A percentile compares a stretch with the other conserved stretches of the same genome.
Evolutionary conservation across 208 protist species (phyloP).

Genomic region (Crithidia expoeki): DNA sequence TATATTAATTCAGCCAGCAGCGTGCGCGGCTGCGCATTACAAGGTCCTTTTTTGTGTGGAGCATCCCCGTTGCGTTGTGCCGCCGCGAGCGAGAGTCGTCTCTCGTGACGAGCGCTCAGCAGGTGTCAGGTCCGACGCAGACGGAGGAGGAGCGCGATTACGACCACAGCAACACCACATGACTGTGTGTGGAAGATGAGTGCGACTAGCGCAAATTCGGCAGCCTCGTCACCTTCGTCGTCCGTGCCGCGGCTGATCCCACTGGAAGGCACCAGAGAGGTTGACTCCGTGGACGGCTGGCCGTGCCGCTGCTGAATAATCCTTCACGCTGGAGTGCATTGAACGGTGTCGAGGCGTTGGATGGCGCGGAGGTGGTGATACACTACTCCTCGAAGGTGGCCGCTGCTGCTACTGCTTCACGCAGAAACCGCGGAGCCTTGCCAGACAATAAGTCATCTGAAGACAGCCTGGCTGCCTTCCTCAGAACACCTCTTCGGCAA

Average conservation of each 20-base stretch:
- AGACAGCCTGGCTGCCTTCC: background rate
- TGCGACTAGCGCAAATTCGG: background rate
- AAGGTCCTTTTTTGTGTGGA: conserved; percentile 47
- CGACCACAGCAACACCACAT: conserved; percentile 14
- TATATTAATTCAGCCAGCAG: conserved; percentile 57
- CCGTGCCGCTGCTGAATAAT: background rate
- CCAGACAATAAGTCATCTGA: background rate
- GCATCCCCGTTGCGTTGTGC: conserved; percentile 61
- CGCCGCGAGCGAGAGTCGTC: conserved; percentile 71
- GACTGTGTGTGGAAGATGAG: background rate
- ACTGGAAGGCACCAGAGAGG: background rate
- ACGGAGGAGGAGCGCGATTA: conserved; percentile 33
- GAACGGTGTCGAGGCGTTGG: conserved; percentile 11
- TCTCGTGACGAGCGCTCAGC: conserved; percentile 62
- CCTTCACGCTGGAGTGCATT: background rate
- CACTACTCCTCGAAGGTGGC: background rate
- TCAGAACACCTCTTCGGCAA: background rate
- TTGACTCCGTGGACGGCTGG: conserved; percentile 6
- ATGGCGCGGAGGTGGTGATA: conserved; percentile 17
- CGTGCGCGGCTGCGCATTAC: conserved; percentile 56
- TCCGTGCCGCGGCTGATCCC: background rate
- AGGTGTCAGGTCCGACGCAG: conserved; percentile 5
- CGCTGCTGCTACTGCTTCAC: conserved; percentile 1
- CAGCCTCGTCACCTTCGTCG: background rate
- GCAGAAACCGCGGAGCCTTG: background rate